Base-by-base conservation (phyloP, 192 early-diverging fungal genomes). In the Podila epicladia region DNA sequence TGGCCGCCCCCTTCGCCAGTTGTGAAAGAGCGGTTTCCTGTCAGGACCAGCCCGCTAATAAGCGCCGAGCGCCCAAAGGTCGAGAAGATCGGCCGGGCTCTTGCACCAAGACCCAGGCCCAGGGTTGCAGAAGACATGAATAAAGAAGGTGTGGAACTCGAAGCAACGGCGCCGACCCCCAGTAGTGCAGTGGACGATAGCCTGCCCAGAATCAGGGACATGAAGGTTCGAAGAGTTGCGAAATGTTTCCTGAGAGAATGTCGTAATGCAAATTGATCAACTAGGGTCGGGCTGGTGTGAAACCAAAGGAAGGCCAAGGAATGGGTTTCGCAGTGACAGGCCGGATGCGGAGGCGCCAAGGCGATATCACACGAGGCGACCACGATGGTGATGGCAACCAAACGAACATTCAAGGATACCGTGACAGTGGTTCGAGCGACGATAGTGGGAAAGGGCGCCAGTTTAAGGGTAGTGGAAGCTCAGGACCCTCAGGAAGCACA, bases 301-400 rank as follows among this genome's bases (percentile, higher is more conserved):
- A 26, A 24, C 53, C 24, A 55, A 12, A 37, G 35, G 9, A 37
- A 37, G 35, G 35, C 9, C 9, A 8, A 12, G 51, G 51, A 53
- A 53, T 8, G 6, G 3, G 24, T 55, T 55, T 55, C 53, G 24
- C 53, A 55, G n/a, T 55, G 3, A 61, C 60, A 1, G 58, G 77
- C 7, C 73, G 61, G 74, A 77, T 80, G 71, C 65, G 77, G 19
- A 45, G 71, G 24, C 65, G 76, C 5, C 76, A 80, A 31, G 65
- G 49, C 4, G 62, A 80, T 9, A 20, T 64, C 0, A 5, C 59
- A 0, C 59, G 50, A 32, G 57, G 77, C 29, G 77, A 80, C 24
- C 66, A 73, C 17, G 77, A 80, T 33, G 77, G 77, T 32, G 77
- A 80, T 24, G 77, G 71, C 41, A 53, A 73, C 33, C 50, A 73